Base-by-base conservation (phyloP, 1,284 basidiomycete species). In the Austroboletus sp. region DNA sequence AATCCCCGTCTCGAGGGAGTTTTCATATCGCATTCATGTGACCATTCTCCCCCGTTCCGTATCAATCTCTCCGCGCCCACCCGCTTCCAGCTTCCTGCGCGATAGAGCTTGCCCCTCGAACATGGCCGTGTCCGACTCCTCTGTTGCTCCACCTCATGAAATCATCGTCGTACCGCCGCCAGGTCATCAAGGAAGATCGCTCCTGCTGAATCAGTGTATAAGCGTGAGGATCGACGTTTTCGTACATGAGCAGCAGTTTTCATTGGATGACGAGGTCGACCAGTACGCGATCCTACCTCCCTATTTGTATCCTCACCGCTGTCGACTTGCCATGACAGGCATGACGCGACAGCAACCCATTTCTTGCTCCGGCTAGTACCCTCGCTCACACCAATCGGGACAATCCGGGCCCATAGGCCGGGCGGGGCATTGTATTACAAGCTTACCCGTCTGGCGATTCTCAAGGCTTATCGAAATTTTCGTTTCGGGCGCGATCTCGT, bases 191-290 rank as follows among this genome's bases (percentile, higher is more conserved):
- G 58, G 52, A 44, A 66, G 67, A 40, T 61, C 63, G 26, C 44
- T 40, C 34, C 65, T 77, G 44, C 53, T 75, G 57, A 31, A 79
- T 58, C 74, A 83, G 56, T 85, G 83, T 60, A 75, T 73, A 62
- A 67, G 74, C 53, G 69, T 87, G 56, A 76, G 82, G 57, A 75
- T 79, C 55, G 70, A 72, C 31, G 85, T 89, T 45, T 89, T 88
- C 66, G 52, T 67, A 34, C 56, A 51, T 25, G 66, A 66, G 32
- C 62, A 67, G 36, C 69, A 71, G 33, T 89, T 89, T 57, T 73
- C 84, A 44, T 64, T 82, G 25, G 82, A 86, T 37, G 70, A 67
- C 8, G 86, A 89, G 63, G 71, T 83, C 52, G 86, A 89, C 65
- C 70, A 76, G 85, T 83, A 54, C 58, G 79, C 72, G 34, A 46